Conservation (phyloP, 495 filamentous ascomycete species). For the Penicillium subrubescens region DNA sequence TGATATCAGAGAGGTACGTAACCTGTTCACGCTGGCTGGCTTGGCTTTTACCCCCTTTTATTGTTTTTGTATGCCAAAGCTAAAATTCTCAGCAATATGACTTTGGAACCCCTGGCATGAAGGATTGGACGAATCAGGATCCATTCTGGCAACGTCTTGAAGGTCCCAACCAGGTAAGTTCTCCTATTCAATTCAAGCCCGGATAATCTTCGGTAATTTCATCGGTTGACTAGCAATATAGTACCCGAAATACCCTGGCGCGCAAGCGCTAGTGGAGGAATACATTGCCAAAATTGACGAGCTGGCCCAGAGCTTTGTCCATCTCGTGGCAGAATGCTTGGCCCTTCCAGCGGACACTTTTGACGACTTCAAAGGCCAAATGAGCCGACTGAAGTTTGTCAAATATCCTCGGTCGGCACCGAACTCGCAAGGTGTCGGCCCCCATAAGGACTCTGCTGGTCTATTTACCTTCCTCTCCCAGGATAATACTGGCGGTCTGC, state of each 20-base stretch:
- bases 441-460: constrained; percentile 86
- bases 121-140: constrained; percentile 58
- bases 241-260: constrained; percentile 58
- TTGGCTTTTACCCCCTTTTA: not conserved
- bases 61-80: not conserved
- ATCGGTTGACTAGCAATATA: constrained; percentile 27
- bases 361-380: constrained; percentile 77
- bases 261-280: constrained; percentile 72
- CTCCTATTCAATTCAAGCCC: not conserved
- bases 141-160: constrained; percentile 68
- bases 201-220: not conserved
- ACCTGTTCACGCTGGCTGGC: not conserved
- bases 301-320: constrained; percentile 73
- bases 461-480: constrained; percentile 53
- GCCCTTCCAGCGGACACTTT: constrained; percentile 73
- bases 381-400: constrained; percentile 92
- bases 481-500: constrained; percentile 57
- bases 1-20: constrained; percentile 43
- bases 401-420: constrained; percentile 78
- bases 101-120: constrained; percentile 43
- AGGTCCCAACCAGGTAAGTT: constrained; percentile 37
- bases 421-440: constrained; percentile 75
- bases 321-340: constrained; percentile 81
- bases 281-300: constrained; percentile 75
- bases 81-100: constrained; percentile 41